Base-by-base conservation (phyloP, 2,329 filamentous ascomycete species). In the Aspergillus sp. region DNA sequence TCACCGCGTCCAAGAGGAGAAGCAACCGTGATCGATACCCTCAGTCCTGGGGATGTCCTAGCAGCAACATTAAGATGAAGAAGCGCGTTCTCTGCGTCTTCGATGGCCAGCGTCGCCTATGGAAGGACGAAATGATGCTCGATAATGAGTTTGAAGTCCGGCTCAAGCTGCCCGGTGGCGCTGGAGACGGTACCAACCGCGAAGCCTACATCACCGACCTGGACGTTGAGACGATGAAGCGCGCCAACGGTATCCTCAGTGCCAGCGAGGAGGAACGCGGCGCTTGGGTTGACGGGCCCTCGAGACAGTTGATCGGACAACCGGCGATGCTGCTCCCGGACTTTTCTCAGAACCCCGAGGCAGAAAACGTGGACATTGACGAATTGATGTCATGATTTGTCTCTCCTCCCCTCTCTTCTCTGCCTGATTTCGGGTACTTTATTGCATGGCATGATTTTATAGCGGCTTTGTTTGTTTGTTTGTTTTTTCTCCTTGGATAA, bases 111-210 rank as follows among this genome's bases (percentile, higher is more conserved):
- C 87, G 93, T 53, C 87, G 93, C 42, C 83, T 99, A 50, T 95
- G 90, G 84, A 98, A 98, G 80, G 95, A 99, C 72, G 95, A 99
- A 77, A 95, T 98, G 91, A 96, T 97, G 92, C 87, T 99, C 50
- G 91, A 93, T 66, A 92, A 90, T 15, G 92, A 96, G 67, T 93
- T 95, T 69, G 95, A 99, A 77, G 91, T 98, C 39, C 91, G 93
- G 70, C 82, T 96, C 74, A 87, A 87, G 74, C 82, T 97, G 17
- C 84, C 84, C 22, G 89, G 91, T 70, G 85, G 85, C 69, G 86
- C 88, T 66, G 82, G 84, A 1, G 96, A 96, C 72, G 88, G 96
- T 39, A 97, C 93, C 11, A 93, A 96, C 73, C 83, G 79, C 19
- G 86, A 89, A 68, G 83, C 85, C 1, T 98, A 96, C 72, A 88